These are phyloP conservation scores for Diplosphaera chodatii DNA, from an alignment of 139 green algal species.

Conservation along the genomic window DNA sequence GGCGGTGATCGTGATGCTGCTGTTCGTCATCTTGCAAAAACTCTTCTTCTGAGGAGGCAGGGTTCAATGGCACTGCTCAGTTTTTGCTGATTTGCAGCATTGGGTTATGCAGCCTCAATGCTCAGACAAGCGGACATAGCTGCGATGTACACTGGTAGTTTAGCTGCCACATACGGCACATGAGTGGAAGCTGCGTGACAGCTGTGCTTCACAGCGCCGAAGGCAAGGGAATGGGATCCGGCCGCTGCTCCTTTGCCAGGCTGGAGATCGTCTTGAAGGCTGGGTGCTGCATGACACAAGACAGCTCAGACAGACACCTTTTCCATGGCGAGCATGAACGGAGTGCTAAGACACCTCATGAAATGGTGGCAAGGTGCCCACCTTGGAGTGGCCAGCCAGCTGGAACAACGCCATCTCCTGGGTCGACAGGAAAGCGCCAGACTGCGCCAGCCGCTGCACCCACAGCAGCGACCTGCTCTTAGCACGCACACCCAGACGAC, in stretches of 20 bases:
- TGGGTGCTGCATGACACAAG: conserved; percentile 45
- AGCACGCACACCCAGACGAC: no score
- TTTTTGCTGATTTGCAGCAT: no score
- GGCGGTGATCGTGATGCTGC: conserved; percentile 76
- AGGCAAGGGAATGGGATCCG: conserved; percentile 20
- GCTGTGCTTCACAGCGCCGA: neutral
- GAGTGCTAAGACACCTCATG: no score
- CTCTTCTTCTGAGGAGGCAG: no score
- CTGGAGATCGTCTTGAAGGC: conserved; percentile 64
- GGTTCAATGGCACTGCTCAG: no score
- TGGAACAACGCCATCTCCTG: conserved; percentile 60
- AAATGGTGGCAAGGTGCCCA: neutral
- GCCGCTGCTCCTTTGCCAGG: conserved; percentile 52
- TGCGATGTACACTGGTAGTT: no score
- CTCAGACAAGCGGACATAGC: no score
- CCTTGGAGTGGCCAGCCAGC: conserved; percentile 50
- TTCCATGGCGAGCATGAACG: no score
- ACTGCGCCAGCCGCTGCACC: conserved; percentile 24
- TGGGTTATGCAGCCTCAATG: no score
- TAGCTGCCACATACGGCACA: no score
- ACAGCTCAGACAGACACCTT: neutral
- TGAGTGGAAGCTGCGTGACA: no score
- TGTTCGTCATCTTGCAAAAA: conserved; percentile 53
- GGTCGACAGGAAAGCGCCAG: conserved; percentile 34
- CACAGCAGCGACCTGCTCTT: no score